Evolutionary conservation across 805 yeast species (phyloP).

Genomic region (Teunomyces panamensis): DNA sequence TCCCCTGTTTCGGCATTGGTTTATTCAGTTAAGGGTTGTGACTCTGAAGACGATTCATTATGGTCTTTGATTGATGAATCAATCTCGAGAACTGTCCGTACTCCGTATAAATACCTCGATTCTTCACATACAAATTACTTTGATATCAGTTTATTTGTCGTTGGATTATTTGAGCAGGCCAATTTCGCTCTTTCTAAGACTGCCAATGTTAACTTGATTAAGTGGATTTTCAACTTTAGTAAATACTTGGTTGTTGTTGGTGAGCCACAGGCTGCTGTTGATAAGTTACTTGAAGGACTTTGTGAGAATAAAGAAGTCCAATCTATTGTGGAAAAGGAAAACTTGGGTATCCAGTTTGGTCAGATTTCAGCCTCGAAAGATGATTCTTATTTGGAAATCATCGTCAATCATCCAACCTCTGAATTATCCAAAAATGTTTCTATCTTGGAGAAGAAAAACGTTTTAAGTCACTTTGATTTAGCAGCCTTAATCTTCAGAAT

Average conservation of each 20-base stretch:
- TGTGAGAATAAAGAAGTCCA: constrained; percentile 1
- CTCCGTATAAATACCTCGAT: constrained; percentile 88
- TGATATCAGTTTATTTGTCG: constrained; percentile 31
- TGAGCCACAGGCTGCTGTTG: constrained; percentile 45
- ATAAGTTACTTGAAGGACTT: constrained; percentile 7
- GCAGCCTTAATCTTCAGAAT: constrained; percentile 25
- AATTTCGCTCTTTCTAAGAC: constrained; percentile 42
- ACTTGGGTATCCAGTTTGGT: constrained; percentile 6
- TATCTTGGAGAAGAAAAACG: constrained; percentile 26
- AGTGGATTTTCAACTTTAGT: constrained; percentile 52
- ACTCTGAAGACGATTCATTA: constrained; percentile 24
- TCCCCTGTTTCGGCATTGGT: constrained; percentile 58
- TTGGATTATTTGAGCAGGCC: constrained; percentile 62
- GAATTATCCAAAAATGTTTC: constrained; percentile 2
- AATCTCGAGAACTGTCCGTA: constrained; percentile 60
- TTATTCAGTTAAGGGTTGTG: neutral
- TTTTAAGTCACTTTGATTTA: constrained; percentile 47
- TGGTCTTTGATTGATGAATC: constrained; percentile 76
- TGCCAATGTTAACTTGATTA: constrained; percentile 18
- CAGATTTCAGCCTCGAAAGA: neutral
- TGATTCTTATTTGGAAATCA: constrained; percentile 11
- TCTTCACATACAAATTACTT: constrained; percentile 26
- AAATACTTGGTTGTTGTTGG: constrained; percentile 54
- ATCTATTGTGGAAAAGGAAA: constrained; percentile 4
- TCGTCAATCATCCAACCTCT: constrained; percentile 10